These are phyloP conservation scores for Aspergillus sp. DNA, from an alignment of 2,329 filamentous ascomycete genomes.

Conservation along the genomic window DNA sequence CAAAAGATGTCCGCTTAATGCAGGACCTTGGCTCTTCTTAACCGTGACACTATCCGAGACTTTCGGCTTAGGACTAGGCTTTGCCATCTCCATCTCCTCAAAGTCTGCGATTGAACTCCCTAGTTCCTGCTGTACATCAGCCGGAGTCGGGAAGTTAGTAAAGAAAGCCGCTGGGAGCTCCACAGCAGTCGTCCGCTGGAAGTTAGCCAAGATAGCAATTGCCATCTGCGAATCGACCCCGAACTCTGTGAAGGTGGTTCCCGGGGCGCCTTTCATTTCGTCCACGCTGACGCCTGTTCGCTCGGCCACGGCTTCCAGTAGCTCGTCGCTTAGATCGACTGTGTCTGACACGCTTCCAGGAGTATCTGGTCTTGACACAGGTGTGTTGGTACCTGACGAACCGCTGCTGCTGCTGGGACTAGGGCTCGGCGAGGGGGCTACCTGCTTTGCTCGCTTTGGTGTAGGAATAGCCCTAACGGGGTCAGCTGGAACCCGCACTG, in stretches of 20 bases:
- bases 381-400: not conserved
- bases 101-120: not conserved
- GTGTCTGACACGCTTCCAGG: not conserved
- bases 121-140: not conserved
- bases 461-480: not conserved
- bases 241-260: not conserved
- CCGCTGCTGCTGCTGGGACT: not conserved
- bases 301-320: constrained; percentile 33
- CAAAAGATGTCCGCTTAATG: not conserved
- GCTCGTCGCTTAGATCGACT: not conserved
- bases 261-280: not conserved
- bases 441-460: not conserved
- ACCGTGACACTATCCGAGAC: not conserved
- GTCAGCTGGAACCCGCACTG: not conserved
- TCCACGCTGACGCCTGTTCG: not conserved
- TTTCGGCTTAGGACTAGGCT: not conserved
- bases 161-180: constrained; percentile 5
- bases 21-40: not conserved
- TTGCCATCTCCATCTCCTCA: not conserved
- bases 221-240: constrained; percentile 10
- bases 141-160: not conserved
- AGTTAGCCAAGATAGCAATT: constrained; percentile 6
- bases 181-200: not conserved
- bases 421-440: not conserved
- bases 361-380: not conserved